Conservation (phyloP, 768 basidiomycete genomes). For the Obba rivulosa region DNA sequence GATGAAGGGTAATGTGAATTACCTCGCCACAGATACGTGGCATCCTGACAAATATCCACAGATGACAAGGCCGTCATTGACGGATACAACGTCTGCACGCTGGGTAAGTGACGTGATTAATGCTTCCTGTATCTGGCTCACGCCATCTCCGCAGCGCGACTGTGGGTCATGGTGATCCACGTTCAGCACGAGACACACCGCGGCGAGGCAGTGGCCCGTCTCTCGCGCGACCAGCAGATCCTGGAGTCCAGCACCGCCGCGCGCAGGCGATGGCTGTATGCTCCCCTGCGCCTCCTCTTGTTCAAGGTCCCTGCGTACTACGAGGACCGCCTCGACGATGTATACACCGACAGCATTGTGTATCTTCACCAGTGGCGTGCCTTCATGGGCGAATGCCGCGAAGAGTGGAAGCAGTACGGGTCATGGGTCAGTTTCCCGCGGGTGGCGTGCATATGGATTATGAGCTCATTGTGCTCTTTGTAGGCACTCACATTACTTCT, state of each 20-base stretch:
- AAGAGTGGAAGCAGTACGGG: conserved; percentile 45
- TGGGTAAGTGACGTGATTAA: no score
- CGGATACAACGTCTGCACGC: neutral
- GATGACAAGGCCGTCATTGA: conserved; percentile 1
- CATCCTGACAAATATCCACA: neutral
- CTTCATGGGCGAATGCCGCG: conserved; percentile 38
- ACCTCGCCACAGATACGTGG: neutral
- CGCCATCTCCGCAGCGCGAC: conserved; percentile 10
- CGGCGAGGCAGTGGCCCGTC: conserved; percentile 48
- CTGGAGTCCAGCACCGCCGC: conserved; percentile 28
- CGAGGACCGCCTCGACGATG: conserved; percentile 33
- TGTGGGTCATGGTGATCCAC: conserved; percentile 29
- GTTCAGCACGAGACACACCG: conserved; percentile 37
- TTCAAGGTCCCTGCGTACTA: conserved; percentile 46
- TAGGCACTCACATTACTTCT: neutral
- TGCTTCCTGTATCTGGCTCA: no score
- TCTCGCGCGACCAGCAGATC: conserved; percentile 49
- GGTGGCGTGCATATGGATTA: no score
- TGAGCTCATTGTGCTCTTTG: no score
- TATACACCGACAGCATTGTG: conserved; percentile 53
- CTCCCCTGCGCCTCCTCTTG: conserved; percentile 32
- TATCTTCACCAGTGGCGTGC: conserved; percentile 50
- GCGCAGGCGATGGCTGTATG: conserved; percentile 25
- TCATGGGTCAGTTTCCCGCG: conserved; percentile 32
- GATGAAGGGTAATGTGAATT: conserved; percentile 34